phyloP scores from a whole-genome alignment of 495 filamentous ascomycete genomes.

The Daldinia grandis region DNA sequence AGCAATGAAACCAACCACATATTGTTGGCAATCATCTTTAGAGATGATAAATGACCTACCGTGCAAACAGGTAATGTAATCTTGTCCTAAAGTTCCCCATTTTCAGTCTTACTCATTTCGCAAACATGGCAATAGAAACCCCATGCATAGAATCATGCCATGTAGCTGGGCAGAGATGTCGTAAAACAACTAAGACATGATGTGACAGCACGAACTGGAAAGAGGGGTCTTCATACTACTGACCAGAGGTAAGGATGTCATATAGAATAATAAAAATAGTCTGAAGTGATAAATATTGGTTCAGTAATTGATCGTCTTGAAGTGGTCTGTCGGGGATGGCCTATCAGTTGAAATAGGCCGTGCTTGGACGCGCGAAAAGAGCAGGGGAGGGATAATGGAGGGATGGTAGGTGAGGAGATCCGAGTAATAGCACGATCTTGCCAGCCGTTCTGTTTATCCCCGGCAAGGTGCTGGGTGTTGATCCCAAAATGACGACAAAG shows the following conservation, averaged over 20 bases:
- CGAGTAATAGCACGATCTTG: not conserved
- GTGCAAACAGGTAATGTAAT: not conserved
- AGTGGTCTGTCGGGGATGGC: not conserved
- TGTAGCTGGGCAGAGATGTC: slow-evolving; percentile 8
- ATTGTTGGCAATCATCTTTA: not conserved
- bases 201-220: slow-evolving; percentile 15
- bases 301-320: not conserved
- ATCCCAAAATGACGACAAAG: slow-evolving; percentile 2
- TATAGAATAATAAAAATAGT: not conserved
- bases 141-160: slow-evolving; percentile 7
- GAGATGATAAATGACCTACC: not conserved
- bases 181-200: slow-evolving; percentile 23
- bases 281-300: not conserved
- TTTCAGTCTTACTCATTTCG: not conserved
- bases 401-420: not conserved
- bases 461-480: not conserved
- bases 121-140: not conserved
- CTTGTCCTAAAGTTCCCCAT: not conserved
- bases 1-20: not conserved
- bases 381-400: not conserved
- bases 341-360: not conserved
- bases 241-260: not conserved
- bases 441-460: not conserved
- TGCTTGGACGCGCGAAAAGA: not conserved
- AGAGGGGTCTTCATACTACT: slow-evolving; percentile 11